Base-by-base conservation (phyloP, 805 yeast species). In the Barnettozyma vustinii region DNA sequence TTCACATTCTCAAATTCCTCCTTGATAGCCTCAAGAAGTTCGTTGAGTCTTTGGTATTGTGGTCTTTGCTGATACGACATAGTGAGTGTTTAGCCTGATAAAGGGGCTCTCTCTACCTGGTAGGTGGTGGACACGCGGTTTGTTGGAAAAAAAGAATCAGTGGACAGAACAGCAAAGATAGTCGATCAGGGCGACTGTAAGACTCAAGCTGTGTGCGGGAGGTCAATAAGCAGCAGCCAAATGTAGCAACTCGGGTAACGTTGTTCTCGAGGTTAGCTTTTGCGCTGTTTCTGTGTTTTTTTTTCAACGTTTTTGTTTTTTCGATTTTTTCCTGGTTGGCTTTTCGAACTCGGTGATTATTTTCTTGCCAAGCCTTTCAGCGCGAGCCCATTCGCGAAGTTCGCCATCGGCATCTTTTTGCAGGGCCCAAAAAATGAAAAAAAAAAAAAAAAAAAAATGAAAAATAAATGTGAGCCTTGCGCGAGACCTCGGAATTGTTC, bases 11-110 rank as follows among this genome's bases (percentile, higher is more conserved):
- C 92, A 58, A 91, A 91, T 73, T 92, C 99, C 64, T 83, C 87
- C 69, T 89, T 87, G 63, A 92, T 83, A 39, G 95, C 96, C 44
- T 92, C 97, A 59, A 92, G 74, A 54, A 92, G 77, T 69, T 92
- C 98, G 62, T 81, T 79, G 62, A 87, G 69, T 56, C 73, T 69
- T 52, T 59, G 63, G 32, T 52, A 59, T 45, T 56, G 61, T n/a
- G 62, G 63, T 60, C 65, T 61, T 45, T 60, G 63, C 12, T 55
- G 56, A 44, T 61, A 61, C 3, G 65, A 59, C 65, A 61, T 61
- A 10, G 30, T 32, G 26, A 7, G 20, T 9, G 9, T 13, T 20
- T 16, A 12, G 18, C 39, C 39, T 36, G 3, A 20, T 30, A 36
- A 12, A n/a, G 30, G 21, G 36, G 35, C 36, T 18, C 35, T 30